Evolutionary conservation across 768 basidiomycete species (phyloP).

Genomic region (Filobasidium wieringae): DNA sequence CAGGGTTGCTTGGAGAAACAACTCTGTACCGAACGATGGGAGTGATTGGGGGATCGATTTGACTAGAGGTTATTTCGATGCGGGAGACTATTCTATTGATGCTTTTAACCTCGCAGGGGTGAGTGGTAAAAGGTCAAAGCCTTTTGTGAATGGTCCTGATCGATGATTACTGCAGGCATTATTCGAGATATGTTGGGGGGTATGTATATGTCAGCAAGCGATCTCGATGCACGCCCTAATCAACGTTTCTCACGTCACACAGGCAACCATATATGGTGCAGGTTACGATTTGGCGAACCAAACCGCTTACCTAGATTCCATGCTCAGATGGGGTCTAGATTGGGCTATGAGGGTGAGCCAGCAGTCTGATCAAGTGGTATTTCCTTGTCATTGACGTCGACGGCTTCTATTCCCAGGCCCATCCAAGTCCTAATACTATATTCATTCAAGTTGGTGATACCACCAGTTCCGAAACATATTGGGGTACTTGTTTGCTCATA

Average conservation of each 20-base stretch:
- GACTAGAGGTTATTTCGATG: conserved; percentile 82
- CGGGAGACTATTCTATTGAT: conserved; percentile 48
- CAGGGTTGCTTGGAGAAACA: conserved; percentile 77
- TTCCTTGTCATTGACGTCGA: too few species aligned
- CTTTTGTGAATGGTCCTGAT: not conserved
- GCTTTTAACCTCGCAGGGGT: conserved; percentile 12
- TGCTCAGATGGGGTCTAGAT: conserved; percentile 79
- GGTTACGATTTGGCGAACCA: conserved; percentile 79
- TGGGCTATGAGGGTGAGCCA: conserved; percentile 74
- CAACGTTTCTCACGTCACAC: too few species aligned
- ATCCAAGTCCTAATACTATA: conserved; percentile 59
- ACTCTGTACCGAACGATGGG: conserved; percentile 66
- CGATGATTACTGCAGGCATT: conserved; percentile 44
- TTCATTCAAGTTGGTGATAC: conserved; percentile 62
- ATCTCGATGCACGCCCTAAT: too few species aligned
- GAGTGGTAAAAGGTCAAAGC: not conserved
- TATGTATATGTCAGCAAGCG: too few species aligned
- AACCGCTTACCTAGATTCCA: conserved; percentile 80
- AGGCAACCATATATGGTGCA: conserved; percentile 63
- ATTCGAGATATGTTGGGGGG: conserved; percentile 79
- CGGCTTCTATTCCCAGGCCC: conserved; percentile 49
- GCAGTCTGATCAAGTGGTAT: not conserved
- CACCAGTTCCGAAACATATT: conserved; percentile 57
- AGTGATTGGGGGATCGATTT: conserved; percentile 60
- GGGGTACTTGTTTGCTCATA: conserved; percentile 46